Evolutionary conservation across 306 rosid genomes (phyloP), one percentile per base, ranked within the genome.

Genomic region (Prinsepia uniflora): DNA sequence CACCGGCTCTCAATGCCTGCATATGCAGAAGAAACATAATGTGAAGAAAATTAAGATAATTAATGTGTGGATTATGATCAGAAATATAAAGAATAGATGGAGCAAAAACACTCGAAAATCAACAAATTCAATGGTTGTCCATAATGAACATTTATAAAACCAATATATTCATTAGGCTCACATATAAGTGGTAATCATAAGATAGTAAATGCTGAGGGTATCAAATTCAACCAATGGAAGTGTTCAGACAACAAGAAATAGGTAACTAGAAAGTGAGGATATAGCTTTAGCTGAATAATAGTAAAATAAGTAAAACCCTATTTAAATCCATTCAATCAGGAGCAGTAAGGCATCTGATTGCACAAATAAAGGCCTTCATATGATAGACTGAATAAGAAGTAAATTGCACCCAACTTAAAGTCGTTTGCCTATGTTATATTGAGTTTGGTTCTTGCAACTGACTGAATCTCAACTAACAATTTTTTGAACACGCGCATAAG

Each of bases 1-100:
- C 81, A 59, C 86, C 85, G 61, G 90, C 86, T 65, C 99, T 84
- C 75, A 95, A 71, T 73, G 83, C 96, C 99, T 95, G 89, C 64
- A 73, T 8, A 63, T 18, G 49, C 74, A 76, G 4, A 72, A 66
- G 45, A 20, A 62, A 76, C 17, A 41, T 59, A 54, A 52, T 19
- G n/a, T 10, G 24, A 72, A 67, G 75, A 60, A 39, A 42, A 47
- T 55, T 72, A 71, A 52, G 70, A 54, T 63, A 67, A 53, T 10
- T 49, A 44, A 44, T 19, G n/a, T 24, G 19, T 39, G 4, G 65
- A 30, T 20, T n/a, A 53, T 61, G 24, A 17, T 39, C 65, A 61
- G 54, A 49, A 22, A 30, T 46, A 12, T 44, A 11, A 18, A 19
- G 10, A 44, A 65, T 15, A 52, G 6, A n/a, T 48, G 18, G 10